Evolutionary conservation across 176 grass and related monocot species (phyloP).

Genomic region (Metroxylon sagu): DNA sequence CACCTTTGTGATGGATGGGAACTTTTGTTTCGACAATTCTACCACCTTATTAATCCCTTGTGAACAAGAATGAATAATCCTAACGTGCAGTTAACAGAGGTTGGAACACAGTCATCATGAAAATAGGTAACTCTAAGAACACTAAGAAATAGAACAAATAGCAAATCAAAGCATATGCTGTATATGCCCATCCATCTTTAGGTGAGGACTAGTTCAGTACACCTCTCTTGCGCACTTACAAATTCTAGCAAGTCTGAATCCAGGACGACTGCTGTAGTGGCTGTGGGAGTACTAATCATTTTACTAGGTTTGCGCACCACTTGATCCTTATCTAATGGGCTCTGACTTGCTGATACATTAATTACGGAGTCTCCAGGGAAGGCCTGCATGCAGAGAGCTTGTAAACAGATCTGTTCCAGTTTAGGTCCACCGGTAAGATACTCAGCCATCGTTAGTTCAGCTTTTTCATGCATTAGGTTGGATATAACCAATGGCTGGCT

Average conservation of each 20-base stretch:
- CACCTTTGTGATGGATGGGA: conserved; percentile 45
- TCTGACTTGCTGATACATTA: conserved; percentile 27
- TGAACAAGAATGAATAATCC: conserved; percentile 50
- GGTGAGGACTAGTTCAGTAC: neutral
- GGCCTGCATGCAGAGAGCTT: conserved; percentile 68
- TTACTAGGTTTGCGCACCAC: conserved; percentile 26
- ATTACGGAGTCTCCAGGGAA: conserved; percentile 37
- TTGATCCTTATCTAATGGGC: conserved; percentile 23
- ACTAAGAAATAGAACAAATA: too few species aligned
- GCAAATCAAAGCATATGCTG: too few species aligned
- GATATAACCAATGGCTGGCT: conserved; percentile 75
- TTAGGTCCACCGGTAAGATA: conserved; percentile 41
- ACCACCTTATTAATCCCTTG: conserved; percentile 77
- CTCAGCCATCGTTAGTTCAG: conserved; percentile 31
- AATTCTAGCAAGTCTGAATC: conserved; percentile 77
- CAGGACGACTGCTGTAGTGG: conserved; percentile 27
- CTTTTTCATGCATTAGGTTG: conserved; percentile 71
- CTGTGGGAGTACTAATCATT: conserved; percentile 15
- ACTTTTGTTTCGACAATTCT: conserved; percentile 54
- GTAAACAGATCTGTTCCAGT: conserved; percentile 73
- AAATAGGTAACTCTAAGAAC: neutral
- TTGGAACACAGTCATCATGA: neutral
- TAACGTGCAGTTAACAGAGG: conserved; percentile 40
- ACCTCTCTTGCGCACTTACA: conserved; percentile 43
- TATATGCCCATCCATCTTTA: too few species aligned